Evolutionary conservation across 441 rosid species (phyloP).

Genomic region (Lepidium campestre): DNA sequence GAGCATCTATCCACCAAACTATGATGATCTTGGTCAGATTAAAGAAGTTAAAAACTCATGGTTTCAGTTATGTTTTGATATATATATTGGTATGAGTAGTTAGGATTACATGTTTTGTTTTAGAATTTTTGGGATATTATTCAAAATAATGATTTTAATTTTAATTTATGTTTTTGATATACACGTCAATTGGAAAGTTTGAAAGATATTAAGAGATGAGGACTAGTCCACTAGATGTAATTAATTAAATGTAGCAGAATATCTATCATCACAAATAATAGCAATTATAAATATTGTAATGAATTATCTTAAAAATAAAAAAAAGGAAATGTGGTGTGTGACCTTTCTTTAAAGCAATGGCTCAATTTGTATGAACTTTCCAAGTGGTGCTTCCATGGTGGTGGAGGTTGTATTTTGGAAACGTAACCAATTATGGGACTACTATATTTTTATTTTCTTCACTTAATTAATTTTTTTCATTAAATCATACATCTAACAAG

Average conservation of each 20-base stretch:
- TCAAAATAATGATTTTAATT: too few relatives aligned
- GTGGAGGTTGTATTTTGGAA: slow-evolving; percentile 25
- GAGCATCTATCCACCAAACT: too few relatives aligned
- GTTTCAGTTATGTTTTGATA: too few relatives aligned
- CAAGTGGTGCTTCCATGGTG: slow-evolving; percentile 31
- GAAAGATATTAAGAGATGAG: slow-evolving; percentile 11
- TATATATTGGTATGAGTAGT: too few relatives aligned
- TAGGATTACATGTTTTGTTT: not conserved
- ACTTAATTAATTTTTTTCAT: not conserved
- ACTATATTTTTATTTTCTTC: not conserved
- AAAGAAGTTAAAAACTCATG: too few relatives aligned
- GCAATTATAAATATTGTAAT: slow-evolving; percentile 4
- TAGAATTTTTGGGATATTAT: too few relatives aligned
- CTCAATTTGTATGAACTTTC: slow-evolving; percentile 29
- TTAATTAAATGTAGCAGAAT: not conserved
- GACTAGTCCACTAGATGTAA: slow-evolving; percentile 16
- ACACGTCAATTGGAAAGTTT: not conserved
- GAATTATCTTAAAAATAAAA: slow-evolving; percentile 22
- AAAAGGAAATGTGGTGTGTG: slow-evolving; percentile 20
- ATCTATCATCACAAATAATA: slow-evolving; percentile 20
- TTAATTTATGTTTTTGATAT: not conserved
- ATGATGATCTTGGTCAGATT: too few relatives aligned
- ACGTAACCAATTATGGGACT: slow-evolving; percentile 28
- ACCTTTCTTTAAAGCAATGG: slow-evolving; percentile 24
- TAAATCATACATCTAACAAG: not conserved